phyloP scores from a whole-genome alignment of 352 stramenopile species.

The Phytophthora sojae region DNA sequence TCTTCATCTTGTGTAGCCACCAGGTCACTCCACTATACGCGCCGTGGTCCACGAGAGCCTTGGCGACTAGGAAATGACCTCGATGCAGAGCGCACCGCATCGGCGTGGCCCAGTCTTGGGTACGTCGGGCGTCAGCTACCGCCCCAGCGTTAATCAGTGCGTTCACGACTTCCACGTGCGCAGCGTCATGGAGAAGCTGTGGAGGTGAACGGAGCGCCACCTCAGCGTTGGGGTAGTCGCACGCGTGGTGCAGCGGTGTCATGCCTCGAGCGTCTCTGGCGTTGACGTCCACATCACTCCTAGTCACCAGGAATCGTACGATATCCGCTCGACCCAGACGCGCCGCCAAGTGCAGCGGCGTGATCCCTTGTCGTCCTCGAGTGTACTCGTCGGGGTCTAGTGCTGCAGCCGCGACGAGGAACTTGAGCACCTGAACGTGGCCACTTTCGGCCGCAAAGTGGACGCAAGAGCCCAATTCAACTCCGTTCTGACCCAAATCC shows the following conservation, averaged over 20 bases:
- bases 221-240: constrained; percentile 29
- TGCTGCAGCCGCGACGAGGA: constrained; percentile 35
- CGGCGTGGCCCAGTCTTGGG: constrained; percentile 34
- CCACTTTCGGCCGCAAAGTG: constrained; percentile 33
- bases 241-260: constrained; percentile 50
- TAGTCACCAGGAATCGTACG: constrained; percentile 38
- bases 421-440: constrained; percentile 36
- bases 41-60: constrained; percentile 43
- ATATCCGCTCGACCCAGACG: constrained; percentile 34
- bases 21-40: constrained; percentile 22
- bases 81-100: constrained; percentile 43
- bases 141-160: constrained; percentile 30
- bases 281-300: constrained; percentile 34
- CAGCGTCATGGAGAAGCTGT: constrained; percentile 25
- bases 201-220: constrained; percentile 3
- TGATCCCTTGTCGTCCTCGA: constrained; percentile 20
- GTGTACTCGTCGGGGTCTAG: constrained; percentile 30
- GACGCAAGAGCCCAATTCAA: constrained; percentile 27
- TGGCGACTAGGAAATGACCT: constrained; percentile 40
- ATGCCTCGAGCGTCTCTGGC: constrained; percentile 39
- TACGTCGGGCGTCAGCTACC: constrained; percentile 23
- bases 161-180: constrained; percentile 40
- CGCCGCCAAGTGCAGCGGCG: constrained; percentile 46
- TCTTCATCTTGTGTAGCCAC: constrained; percentile 46
- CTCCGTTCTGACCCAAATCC: not conserved